Evolutionary conservation across 169 alveolate genomes (phyloP), one percentile per base, ranked within the genome.

Genomic region (Eimeria falciformis): DNA sequence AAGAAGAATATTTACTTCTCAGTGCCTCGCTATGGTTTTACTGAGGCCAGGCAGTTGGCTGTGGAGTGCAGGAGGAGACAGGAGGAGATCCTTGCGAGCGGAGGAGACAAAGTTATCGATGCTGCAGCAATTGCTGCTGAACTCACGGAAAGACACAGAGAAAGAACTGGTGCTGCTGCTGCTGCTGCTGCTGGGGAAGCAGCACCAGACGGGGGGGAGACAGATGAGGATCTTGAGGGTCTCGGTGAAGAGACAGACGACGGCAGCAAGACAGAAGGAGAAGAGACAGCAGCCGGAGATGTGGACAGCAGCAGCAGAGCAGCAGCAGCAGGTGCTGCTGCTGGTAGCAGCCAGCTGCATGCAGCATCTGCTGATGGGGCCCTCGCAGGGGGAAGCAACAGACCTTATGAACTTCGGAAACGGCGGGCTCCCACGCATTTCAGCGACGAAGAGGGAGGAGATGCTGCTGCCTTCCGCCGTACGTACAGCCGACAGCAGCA

Each of bases 91-190:
- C 47, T 81, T 6, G 89, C 89, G 12, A 75, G 89, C 14, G 89
- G 89, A 5, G 89, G 89, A 53, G 89, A 81, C 75, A 81, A 81
- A 33, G 75, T 75, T 17, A 65, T 81, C 11, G 89, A 81, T 56
- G 89, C 89, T 29, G 89, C 89, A 6, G 89, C 89, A 14, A 81
- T 81, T 55, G 89, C 89, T 18, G 89, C 89, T 21, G 89, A 81
- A 25, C 89, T 81, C 58, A 81, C 89, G 71, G 89, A 81, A 75
- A 81, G 55, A 40, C 55, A 81, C 75, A 81, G 75, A 14, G 75
- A 81, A 29, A 53, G 89, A 14, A 75, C 89, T 23, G 89, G 89
- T 5, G 89, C 89, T 2, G 89, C 89, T 17, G 89, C 89, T 0
- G 87, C 87, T 1, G 86, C 86, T 5, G 86, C 86, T 0, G 88